A percentile compares a stretch with the other conserved stretches of the same genome.
Evolutionary conservation across 768 basidiomycete species (phyloP).

Genomic region (Asterophora lycoperdoides): DNA sequence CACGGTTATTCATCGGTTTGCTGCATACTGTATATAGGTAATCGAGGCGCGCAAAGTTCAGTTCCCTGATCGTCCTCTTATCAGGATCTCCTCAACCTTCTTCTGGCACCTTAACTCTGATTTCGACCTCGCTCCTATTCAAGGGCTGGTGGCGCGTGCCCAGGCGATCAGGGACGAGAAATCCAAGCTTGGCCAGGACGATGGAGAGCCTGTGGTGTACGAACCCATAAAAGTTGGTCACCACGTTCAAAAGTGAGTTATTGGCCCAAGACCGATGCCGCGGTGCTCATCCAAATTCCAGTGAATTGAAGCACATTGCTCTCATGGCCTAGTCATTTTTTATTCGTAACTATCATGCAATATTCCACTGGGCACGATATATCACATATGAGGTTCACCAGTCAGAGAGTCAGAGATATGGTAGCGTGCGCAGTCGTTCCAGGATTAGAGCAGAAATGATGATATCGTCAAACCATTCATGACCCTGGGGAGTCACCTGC

Average conservation of each 20-base stretch:
- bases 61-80: constrained; percentile 74
- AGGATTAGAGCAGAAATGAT: constrained; percentile 38
- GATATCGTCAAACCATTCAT: constrained; percentile 39
- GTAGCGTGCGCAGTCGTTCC: constrained; percentile 37
- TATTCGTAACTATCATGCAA: background rate
- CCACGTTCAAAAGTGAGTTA: constrained; percentile 74
- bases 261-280: background rate
- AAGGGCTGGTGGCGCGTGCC: constrained; percentile 46
- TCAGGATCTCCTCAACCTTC: constrained; percentile 95
- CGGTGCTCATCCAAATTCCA: constrained; percentile 23
- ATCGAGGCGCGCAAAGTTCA: constrained; percentile 56
- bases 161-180: constrained; percentile 37
- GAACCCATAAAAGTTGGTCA: constrained; percentile 83
- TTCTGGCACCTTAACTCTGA: constrained; percentile 94
- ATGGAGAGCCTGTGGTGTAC: constrained; percentile 45
- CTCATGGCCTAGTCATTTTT: constrained; percentile 39
- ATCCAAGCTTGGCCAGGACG: constrained; percentile 35
- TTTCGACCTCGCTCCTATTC: constrained; percentile 67
- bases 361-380: background rate
- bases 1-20: background rate
- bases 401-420: constrained; percentile 21
- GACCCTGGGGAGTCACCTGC: constrained; percentile 35
- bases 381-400: background rate
- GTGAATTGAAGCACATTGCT: constrained; percentile 79
- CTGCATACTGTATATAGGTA: constrained; percentile 32